Evolutionary conservation across 305 asterid species (phyloP).

Genomic region (Fraxinus velutina): DNA sequence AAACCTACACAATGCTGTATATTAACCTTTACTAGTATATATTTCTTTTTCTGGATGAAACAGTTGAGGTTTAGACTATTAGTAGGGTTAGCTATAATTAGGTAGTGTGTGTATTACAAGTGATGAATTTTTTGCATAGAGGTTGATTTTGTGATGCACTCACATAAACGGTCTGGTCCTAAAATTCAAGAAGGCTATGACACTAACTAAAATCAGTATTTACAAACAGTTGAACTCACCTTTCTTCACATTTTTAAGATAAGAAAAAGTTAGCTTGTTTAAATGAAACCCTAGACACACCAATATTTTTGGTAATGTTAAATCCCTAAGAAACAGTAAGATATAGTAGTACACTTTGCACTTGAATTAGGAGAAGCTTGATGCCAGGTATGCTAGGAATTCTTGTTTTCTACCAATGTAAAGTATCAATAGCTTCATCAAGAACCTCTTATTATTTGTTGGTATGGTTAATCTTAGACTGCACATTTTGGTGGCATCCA

Average conservation of each 20-base stretch:
- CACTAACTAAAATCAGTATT: not conserved
- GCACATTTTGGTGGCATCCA: not conserved
- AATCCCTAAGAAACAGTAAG: not conserved
- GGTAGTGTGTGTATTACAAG: not conserved
- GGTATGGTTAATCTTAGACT: not conserved
- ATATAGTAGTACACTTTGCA: not conserved
- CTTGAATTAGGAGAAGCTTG: not conserved
- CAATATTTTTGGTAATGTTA: not conserved
- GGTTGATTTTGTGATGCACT: not conserved
- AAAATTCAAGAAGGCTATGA: not conserved
- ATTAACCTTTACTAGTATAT: not conserved
- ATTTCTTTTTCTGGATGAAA: not conserved
- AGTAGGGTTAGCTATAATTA: not conserved
- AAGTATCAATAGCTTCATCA: not conserved
- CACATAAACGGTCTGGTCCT: not conserved
- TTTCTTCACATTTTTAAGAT: not conserved
- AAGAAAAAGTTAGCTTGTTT: not conserved
- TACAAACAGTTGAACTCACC: not conserved
- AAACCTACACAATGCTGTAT: not conserved
- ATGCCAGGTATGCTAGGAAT: not conserved
- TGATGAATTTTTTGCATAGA: not conserved
- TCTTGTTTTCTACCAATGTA: not conserved
- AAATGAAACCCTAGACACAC: not conserved
- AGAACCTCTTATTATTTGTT: not conserved
- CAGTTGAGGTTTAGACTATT: not conserved